Base-by-base conservation (phyloP, 805 yeast species). In the Candida maesae region DNA sequence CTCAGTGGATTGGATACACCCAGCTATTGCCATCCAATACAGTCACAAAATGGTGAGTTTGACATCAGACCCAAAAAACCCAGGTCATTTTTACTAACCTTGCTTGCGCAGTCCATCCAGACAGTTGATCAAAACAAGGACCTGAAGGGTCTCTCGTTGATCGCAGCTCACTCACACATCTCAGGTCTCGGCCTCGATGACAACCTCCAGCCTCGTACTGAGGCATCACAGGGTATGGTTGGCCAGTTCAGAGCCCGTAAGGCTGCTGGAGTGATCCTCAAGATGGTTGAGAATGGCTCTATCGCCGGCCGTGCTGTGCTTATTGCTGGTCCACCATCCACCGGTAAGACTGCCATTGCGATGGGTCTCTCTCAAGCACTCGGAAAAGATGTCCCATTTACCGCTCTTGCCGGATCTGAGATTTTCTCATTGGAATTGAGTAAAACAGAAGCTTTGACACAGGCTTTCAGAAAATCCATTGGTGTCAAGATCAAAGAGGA, bases 311-410 rank as follows among this genome's bases (percentile, higher is more conserved):
- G 97, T 52, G 97, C 98, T 2, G 93, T 90, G 16, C 67, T 93
- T 48, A 74, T 93, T 46, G 98, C 99, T 0, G 99, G 99, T 30
- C 98, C 98, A 10, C 99, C 99, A 21, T 87, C 96, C 12, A 93
- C 99, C 0, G 99, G 99, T 65, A 93, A 93, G 64, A 93, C 99
- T 3, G 99, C 99, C 28, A 78, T 93, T 55, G 99, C 99, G 12
- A 84, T 89, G 84, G 99, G 97, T 14, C 71, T 84, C 30, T 74
- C 89, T 3, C 90, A 84, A 59, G 80, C 78, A 38, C 68, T 84
- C 52, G 82, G 82, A 9, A 60, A 57, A 24, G 73, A 65, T 48
- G 97, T 93, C 44, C 99, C 99, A 29, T 93, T 93, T 64, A 91
- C 97, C 30, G 88, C 95, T 9, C 75, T 93, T 62, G 91, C 95